A percentile compares a stretch with the other conserved stretches of the same genome.
Evolutionary conservation across 371 early-diverging fungal species (phyloP).

Genomic region (Mortierella sp.): DNA sequence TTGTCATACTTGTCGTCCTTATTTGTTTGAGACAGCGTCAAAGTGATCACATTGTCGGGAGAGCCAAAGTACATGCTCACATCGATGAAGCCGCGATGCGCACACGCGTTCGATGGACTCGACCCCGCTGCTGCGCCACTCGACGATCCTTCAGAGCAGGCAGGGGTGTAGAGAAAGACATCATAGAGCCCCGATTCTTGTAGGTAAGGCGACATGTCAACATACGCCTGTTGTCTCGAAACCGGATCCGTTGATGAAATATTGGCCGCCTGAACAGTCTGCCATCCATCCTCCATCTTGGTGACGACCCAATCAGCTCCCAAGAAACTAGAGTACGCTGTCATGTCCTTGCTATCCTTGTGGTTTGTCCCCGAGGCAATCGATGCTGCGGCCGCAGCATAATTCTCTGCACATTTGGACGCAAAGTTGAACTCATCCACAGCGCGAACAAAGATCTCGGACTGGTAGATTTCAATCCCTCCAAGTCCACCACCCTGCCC

Average conservation of each 20-base stretch:
- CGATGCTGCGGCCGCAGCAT: constrained; percentile 32
- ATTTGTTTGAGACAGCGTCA: constrained; percentile 60
- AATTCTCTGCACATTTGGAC: constrained; percentile 28
- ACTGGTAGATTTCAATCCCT: constrained; percentile 78
- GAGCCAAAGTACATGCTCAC: constrained; percentile 53
- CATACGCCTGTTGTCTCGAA: constrained; percentile 55
- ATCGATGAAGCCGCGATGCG: constrained; percentile 41
- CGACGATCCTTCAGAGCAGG: constrained; percentile 55
- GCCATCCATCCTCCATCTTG: constrained; percentile 57
- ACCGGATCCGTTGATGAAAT: constrained; percentile 37
- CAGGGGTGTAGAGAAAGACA: constrained; percentile 72
- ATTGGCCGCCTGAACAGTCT: constrained; percentile 45
- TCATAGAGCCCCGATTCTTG: constrained; percentile 78
- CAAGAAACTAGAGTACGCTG: constrained; percentile 24
- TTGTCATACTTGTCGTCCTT: constrained; percentile 48
- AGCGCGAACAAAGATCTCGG: constrained; percentile 68
- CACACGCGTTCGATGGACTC: constrained; percentile 42
- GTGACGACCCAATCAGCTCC: constrained; percentile 56
- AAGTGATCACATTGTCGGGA: constrained; percentile 37
- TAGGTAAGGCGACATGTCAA: constrained; percentile 69
- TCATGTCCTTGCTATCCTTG: constrained; percentile 22
- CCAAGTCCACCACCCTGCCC: constrained; percentile 82
- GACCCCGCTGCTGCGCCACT: constrained; percentile 52
- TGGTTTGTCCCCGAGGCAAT: constrained; percentile 59
- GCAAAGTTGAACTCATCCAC: constrained; percentile 51